Base-by-base conservation (phyloP, 2,329 filamentous ascomycete species). In the Cryoendolithus antarcticus region DNA sequence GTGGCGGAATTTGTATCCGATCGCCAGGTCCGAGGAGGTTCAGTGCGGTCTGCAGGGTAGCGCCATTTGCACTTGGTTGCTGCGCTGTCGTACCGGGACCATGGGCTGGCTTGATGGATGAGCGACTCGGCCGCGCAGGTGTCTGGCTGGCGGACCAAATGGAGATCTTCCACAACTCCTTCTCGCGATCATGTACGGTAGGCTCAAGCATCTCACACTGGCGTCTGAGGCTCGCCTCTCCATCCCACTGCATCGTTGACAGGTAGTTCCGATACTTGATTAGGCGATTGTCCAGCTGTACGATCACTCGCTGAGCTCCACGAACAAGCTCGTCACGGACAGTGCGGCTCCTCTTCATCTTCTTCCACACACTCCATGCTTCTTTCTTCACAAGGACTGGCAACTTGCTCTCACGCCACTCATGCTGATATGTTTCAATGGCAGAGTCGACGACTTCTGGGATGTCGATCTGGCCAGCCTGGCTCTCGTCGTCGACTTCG, bases 281-380 rank as follows among this genome's bases (percentile, higher is more conserved):
- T 24, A 89, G 64, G 7, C 80, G 75, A 2, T 50, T 43, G 9
- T 69, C 59, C 11, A 73, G 62, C 3, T 55, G 49, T 3, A 61
- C 54, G 7, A 74, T 64, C 4, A 62, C 52, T 4, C 50, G 52
- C 7, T 62, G 60, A n/a, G 71, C 64, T 6, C 51, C 47, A 1
- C 62, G 54, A 11, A 79, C 68, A 19, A 70, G 61, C 1, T 45
- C 40, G 9, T 60, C 57, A 27, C 62, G 55, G 58, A 50, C 45
- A 57, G 28, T 46, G 1, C 61, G 60, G 32, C 58, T 54, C 7
- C 62, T 64, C 37, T 67, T 72, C 24, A 74, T 74, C 30, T 66
- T 59, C 15, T 57, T 54, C 85, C 84, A 93, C 2, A 81, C 48
- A 3, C 54, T 58, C 51, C 74, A 70, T 0, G 80, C 81, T 41